Evolutionary conservation across 768 basidiomycete genomes (phyloP).

Genomic region (Nidularia sp.): DNA sequence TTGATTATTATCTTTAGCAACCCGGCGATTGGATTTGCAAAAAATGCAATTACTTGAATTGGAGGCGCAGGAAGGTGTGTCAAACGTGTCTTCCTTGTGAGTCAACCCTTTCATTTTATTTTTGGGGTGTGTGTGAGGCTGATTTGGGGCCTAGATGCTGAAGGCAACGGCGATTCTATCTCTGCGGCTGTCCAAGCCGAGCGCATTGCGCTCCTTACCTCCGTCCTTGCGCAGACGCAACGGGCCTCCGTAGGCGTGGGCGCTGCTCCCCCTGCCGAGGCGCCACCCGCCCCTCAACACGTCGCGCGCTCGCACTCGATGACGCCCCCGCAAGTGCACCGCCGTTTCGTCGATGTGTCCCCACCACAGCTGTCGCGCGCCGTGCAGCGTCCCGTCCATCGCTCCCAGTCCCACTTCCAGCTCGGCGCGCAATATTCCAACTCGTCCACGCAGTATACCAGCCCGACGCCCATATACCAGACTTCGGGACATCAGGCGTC

Average conservation of each 20-base stretch:
- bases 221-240: conserved; percentile 62
- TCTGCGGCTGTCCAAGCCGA: conserved; percentile 83
- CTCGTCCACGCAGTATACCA: conserved; percentile 9
- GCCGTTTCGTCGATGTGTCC: conserved; percentile 28
- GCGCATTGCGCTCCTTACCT: conserved; percentile 74
- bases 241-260: not conserved
- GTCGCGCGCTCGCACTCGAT: conserved; percentile 37
- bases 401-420: conserved; percentile 50
- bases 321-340: conserved; percentile 41
- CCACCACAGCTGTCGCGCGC: conserved; percentile 11
- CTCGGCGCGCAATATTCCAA: conserved; percentile 38
- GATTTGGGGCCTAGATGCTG: conserved; percentile 51
- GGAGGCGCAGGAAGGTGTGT: conserved; percentile 84
- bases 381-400: conserved; percentile 34
- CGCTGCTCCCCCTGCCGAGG: not conserved
- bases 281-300: conserved; percentile 7
- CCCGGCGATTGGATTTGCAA: conserved; percentile 81
- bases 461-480: conserved; percentile 63
- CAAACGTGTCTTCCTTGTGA: conserved; percentile 83
- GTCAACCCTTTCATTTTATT: conserved; percentile 20
- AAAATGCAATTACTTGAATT: conserved; percentile 86
- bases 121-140: not conserved
- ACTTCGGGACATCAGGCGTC: conserved; percentile 36
- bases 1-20: conserved; percentile 33
- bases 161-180: conserved; percentile 86